Evolutionary conservation across 441 rosid species (phyloP).

Genomic region (Brassica hybrid): DNA sequence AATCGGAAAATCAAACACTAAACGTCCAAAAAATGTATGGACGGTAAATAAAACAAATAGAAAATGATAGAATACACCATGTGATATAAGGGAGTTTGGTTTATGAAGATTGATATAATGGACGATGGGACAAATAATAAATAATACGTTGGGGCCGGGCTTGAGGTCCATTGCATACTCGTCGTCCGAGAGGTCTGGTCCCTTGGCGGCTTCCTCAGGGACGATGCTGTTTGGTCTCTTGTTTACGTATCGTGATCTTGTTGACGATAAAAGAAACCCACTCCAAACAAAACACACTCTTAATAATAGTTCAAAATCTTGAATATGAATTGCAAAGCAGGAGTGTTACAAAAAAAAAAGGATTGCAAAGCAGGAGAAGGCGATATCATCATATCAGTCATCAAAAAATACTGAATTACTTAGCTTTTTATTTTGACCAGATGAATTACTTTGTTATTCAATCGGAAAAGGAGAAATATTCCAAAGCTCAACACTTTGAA

Average conservation of each 20-base stretch:
- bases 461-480: not conserved
- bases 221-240: not conserved
- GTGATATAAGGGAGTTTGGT: slow-evolving; percentile 29
- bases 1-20: slow-evolving; percentile 33
- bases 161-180: not conserved
- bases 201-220: not conserved
- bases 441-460: too few relatives aligned
- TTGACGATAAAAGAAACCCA: not conserved
- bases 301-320: slow-evolving; percentile 1
- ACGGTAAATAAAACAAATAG: slow-evolving; percentile 35
- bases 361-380: not conserved
- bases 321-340: not conserved
- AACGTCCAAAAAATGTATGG: slow-evolving; percentile 31
- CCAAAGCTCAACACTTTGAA: not conserved
- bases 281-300: not conserved
- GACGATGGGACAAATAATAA: not conserved
- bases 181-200: slow-evolving; percentile 2
- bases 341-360: not conserved
- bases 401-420: too few relatives aligned
- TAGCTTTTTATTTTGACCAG: not conserved
- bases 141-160: slow-evolving; percentile 1
- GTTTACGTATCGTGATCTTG: not conserved
- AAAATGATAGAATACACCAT: slow-evolving; percentile 35
- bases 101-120: slow-evolving; percentile 25
- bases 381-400: too few relatives aligned